A percentile compares a stretch with the other conserved stretches of the same genome.
Conservation (phyloP, 2,329 filamentous ascomycete species). For the Diaporthe sp. region DNA sequence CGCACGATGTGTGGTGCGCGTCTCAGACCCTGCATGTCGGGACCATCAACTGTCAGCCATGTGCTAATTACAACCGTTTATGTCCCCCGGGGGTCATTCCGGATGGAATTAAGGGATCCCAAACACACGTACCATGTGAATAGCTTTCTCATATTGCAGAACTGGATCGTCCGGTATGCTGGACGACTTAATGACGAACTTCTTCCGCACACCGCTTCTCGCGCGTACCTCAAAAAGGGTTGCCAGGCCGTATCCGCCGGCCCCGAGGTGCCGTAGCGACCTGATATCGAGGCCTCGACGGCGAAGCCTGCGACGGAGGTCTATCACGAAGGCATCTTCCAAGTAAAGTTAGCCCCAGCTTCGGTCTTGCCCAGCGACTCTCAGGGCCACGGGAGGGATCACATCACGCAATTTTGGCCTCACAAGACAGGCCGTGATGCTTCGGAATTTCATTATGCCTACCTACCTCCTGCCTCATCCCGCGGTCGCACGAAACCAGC, state of each 20-base stretch:
- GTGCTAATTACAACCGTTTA: not conserved
- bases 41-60: not conserved
- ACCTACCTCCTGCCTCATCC: not conserved
- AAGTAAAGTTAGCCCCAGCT: not conserved
- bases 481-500: not conserved
- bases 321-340: not conserved
- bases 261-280: not conserved
- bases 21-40: not conserved
- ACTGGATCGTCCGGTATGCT: not conserved
- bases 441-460: not conserved
- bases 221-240: not conserved
- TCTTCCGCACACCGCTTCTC: not conserved
- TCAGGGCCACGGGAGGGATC: not conserved
- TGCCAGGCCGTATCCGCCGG: not conserved
- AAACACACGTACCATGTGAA: not conserved
- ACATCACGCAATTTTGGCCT: not conserved
- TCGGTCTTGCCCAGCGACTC: not conserved
- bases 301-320: not conserved
- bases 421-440: not conserved
- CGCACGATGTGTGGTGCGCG: conserved; percentile 12
- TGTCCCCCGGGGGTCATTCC: not conserved
- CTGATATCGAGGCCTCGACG: not conserved
- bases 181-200: not conserved
- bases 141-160: not conserved
- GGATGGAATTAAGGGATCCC: not conserved